Base-by-base conservation (phyloP, 148 eudicot species). In the Beta vulgaris region DNA sequence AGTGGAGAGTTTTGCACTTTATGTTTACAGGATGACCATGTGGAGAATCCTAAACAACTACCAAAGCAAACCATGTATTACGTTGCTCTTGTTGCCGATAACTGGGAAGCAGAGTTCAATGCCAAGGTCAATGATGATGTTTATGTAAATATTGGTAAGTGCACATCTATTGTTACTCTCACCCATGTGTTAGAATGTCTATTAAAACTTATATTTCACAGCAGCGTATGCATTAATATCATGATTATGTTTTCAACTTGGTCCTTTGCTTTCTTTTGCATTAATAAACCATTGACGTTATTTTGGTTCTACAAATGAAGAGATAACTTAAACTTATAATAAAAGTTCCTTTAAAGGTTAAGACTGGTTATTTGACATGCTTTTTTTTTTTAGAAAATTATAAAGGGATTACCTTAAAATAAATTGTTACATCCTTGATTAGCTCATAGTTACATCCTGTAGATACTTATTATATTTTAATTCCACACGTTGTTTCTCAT, bases 61-160 rank as follows among this genome's bases (percentile, higher is more conserved):
- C 88, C 97, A 61, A 86, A 85, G 62, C 90, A 92, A 89, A 88
- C 93, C 37, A 92, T 82, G 80, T 71, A 77, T 73, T 92, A 88
- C 82, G 90, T 92, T 79, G 96, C 96, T 72, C 85, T 85, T 76
- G 98, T 90, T 42, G 83, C 91, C 65, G 86, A 87, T 79, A 82
- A 76, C 42, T 90, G 91, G 91, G 89, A 90, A 78, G 96, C 98
- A 58, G 91, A 89, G 61, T 92, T 83, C 74, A 90, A 79, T 79
- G 98, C 96, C 21, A 92, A 92, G 87, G 93, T 91, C 77, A 90
- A 89, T 65, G 96, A 92, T 62, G 84, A 92, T 85, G 84, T 92
- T 68, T 88, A 79, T 81, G 87, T 92, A 79, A 86, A 90, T 83
- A 78, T 89, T 80, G 98, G 97, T 92, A 75, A 81, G 80, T 76